Evolutionary conservation across 2,329 filamentous ascomycete genomes (phyloP).

Genomic region (Aspergillus transmontanensis): DNA sequence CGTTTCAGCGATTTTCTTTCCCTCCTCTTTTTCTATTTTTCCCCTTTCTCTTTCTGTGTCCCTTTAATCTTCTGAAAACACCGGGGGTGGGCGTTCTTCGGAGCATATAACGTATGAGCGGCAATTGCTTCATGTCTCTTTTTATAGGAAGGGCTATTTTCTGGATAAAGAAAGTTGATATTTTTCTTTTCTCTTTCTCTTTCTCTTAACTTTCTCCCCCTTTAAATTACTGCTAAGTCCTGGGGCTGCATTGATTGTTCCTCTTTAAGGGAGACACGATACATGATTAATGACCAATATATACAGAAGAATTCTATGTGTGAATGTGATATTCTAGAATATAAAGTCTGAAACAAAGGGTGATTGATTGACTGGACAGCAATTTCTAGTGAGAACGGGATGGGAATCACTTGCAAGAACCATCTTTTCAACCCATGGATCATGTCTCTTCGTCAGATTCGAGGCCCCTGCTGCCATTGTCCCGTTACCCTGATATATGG

Average conservation of each 20-base stretch:
- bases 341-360: neutral
- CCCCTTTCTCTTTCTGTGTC: neutral
- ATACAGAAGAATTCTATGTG: neutral
- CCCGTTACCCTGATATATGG: neutral
- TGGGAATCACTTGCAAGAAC: neutral
- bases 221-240: neutral
- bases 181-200: neutral
- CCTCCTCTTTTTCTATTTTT: no score
- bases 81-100: neutral
- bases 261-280: neutral
- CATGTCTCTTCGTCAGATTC: neutral
- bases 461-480: neutral
- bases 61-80: neutral
- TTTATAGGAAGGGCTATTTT: neutral
- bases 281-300: neutral
- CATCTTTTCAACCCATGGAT: neutral
- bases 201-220: neutral
- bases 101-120: neutral
- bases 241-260: neutral
- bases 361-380: neutral
- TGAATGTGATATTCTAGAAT: neutral
- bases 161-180: neutral
- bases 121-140: neutral
- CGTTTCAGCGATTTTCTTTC: neutral
- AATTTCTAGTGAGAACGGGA: neutral